Conservation (phyloP, 2,329 filamentous ascomycete genomes). For the Neodidymelliopsis sp. region DNA sequence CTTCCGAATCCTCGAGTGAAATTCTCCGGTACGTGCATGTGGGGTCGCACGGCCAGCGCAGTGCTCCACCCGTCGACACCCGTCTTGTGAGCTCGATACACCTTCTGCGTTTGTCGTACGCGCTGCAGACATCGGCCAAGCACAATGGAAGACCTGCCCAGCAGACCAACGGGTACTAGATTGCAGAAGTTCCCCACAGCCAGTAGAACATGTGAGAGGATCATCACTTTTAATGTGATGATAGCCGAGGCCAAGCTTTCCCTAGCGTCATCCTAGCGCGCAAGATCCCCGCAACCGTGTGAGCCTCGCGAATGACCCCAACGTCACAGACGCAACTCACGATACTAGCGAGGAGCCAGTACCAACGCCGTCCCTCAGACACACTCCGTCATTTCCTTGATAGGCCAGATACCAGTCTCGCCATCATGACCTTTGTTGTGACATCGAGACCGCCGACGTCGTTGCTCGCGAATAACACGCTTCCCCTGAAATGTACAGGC, state of each 20-base stretch:
- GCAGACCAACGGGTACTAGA: slow-evolving; percentile 5
- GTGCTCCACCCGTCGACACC: slow-evolving; percentile 5
- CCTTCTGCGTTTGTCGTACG: slow-evolving; percentile 9
- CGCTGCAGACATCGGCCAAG: slow-evolving; percentile 11
- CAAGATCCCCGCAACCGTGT: slow-evolving; percentile 13
- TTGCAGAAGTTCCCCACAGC: slow-evolving; percentile 13
- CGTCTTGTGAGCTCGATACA: slow-evolving; percentile 13
- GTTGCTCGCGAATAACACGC: background rate
- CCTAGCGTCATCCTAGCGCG: background rate
- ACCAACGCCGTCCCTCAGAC: slow-evolving; percentile 11
- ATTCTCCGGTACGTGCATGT: slow-evolving; percentile 13
- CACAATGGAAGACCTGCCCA: background rate
- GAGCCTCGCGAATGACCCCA: slow-evolving; percentile 13
- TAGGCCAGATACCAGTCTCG: background rate
- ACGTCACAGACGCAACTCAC: slow-evolving; percentile 19
- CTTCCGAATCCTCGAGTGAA: no score
- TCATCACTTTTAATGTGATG: background rate
- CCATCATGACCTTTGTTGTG: background rate
- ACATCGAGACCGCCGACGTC: slow-evolving; percentile 2
- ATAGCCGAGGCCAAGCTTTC: slow-evolving; percentile 9
- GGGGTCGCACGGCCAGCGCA: slow-evolving; percentile 10
- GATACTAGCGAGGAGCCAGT: slow-evolving; percentile 16
- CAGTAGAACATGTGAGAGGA: slow-evolving; percentile 2
- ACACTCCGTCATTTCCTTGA: slow-evolving; percentile 8
- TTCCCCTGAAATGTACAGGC: slow-evolving; percentile 8